Evolutionary conservation across 257 asterid genomes (phyloP), one percentile per base, ranked within the genome.

Genomic region (Cruciata laevipes): DNA sequence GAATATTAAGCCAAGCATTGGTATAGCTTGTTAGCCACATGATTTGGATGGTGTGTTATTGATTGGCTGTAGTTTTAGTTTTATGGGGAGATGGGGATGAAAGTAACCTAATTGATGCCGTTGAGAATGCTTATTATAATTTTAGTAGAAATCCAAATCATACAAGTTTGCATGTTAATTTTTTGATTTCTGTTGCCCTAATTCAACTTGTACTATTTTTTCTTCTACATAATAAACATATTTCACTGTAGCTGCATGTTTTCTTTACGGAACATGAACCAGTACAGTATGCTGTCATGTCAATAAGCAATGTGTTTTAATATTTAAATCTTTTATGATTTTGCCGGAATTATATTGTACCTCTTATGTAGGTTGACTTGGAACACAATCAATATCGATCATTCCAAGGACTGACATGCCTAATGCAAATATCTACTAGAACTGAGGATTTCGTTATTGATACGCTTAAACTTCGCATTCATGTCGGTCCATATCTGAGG

Each of bases 361-460:
- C 25, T 49, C 17, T 65, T 71, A 52, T 76, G 65, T 74, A 91
- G 98, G 97, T 94, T 79, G 99, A 94, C 84, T 82, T 94, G 86
- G 99, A 94, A 73, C 99, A 94, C 79, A 90, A 94, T 73, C 97
- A 88, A 83, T 90, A 90, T 73, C 80, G 99, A 69, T 94, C 99
- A 38, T 94, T 88, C 80, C 99, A 94, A 83, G 99, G 99, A 31
- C 66, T 94, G 76, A 94, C 99, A 53, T 94, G 99, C 75, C 78
- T 94, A 85, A 90, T 94, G 99, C 99, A 94, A 83, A 87, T 94
- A 82, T 94, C 99, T 69, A 94, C 99, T 12, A 80, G 99, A 80
- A 81, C 84, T 60, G 99, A 90, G 78, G 99, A 94, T 77, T 94
- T 88, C 83, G 84, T 88, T 33, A 86, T 94, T 64, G 99, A 94